Evolutionary conservation across 1,139 yeast species (phyloP), one percentile per base, ranked within the genome.

Genomic region (Geotrichum citri-aurantii): DNA sequence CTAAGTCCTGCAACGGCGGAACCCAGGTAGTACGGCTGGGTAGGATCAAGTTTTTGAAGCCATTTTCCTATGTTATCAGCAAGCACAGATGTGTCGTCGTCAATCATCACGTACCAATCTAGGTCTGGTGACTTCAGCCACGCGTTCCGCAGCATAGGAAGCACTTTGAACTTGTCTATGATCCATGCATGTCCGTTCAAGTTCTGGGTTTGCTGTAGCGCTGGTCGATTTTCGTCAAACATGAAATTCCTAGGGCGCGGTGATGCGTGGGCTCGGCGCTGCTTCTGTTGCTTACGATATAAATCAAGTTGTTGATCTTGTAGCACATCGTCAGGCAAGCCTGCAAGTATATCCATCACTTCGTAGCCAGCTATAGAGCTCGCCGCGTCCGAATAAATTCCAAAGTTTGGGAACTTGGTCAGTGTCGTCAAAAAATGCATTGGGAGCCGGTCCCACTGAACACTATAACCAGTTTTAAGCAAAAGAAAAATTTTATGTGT

Each of bases 71-170:
- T 55, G 48, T 66, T 68, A 59, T 68, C 71, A 60, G 67, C 63
- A 57, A 71, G 55, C 31, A 73, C 59, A 59, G 66, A 74, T 6
- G 74, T 65, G 60, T 74, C 77, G 24, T 69, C 77, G 59, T 74
- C 77, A 62, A 73, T 70, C 63, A 74, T 68, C 40, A 73, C 61
- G 62, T 68, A 74, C 77, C 77, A 74, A 49, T 73, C 72, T n/a
- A 48, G 42, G 7, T 65, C 59, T 10, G 74, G 75, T 14, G 69
- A 63, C 3, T 55, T 57, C n/a, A 57, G 48, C 64, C 69, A 74
- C 1, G 76, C 77, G 50, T 73, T 73, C 10, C 64, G 64, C 23
- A 72, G 66, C 71, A 75, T 74, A 14, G 77, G 77, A 29, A 74
- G 59, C 61, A 73, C 73, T 62, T 75, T 75, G 65, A 66, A 73